Evolutionary conservation across 805 yeast species (phyloP).

Genomic region (Zygotorulaspora florentina): DNA sequence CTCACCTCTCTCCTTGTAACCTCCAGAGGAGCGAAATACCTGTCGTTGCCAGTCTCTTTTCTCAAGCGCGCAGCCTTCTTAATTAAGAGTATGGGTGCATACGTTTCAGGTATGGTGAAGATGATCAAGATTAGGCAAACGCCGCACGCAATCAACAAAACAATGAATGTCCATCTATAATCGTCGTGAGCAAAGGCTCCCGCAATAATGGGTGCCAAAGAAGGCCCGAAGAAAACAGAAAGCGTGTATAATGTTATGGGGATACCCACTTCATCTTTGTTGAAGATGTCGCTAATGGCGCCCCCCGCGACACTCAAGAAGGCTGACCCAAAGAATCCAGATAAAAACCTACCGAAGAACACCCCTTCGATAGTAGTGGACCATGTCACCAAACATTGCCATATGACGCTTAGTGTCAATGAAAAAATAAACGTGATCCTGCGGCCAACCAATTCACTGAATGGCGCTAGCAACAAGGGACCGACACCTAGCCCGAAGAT

Average conservation of each 20-base stretch:
- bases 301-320: slow-evolving; percentile 78
- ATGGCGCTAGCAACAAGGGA: slow-evolving; percentile 62
- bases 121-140: slow-evolving; percentile 44
- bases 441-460: slow-evolving; percentile 65
- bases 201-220: slow-evolving; percentile 61
- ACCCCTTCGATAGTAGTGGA: slow-evolving; percentile 60
- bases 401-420: slow-evolving; percentile 51
- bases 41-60: slow-evolving; percentile 50
- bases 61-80: slow-evolving; percentile 50
- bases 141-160: slow-evolving; percentile 60
- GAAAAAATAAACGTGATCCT: slow-evolving; percentile 55
- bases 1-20: slow-evolving; percentile 42
- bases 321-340: slow-evolving; percentile 72
- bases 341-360: slow-evolving; percentile 58
- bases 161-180: slow-evolving; percentile 72
- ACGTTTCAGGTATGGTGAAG: slow-evolving; percentile 60
- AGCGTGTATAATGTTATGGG: slow-evolving; percentile 67
- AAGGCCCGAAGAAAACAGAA: slow-evolving; percentile 66
- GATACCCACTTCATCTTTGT: slow-evolving; percentile 54
- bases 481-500: slow-evolving; percentile 68
- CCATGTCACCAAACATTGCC: slow-evolving; percentile 55
- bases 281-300: slow-evolving; percentile 65
- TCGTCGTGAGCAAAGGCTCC: slow-evolving; percentile 46
- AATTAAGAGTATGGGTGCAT: slow-evolving; percentile 49
- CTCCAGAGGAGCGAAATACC: slow-evolving; percentile 39